Conservation (phyloP, 352 stramenopile genomes). For the Pythium aristosporum region DNA sequence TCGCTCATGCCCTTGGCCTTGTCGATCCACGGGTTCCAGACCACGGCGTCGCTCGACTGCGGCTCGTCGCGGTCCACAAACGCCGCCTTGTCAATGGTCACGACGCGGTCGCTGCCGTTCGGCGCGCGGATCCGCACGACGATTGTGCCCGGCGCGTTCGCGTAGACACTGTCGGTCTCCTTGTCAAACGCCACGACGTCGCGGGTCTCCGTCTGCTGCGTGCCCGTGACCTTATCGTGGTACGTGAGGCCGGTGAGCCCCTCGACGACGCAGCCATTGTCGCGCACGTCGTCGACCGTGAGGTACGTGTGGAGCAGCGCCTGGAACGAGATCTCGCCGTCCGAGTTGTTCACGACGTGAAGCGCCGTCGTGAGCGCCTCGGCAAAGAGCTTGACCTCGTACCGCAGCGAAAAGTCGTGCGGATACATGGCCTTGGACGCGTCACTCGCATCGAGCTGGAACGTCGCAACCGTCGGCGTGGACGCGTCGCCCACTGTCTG, state of each 20-base stretch:
- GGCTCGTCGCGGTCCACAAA: constrained; percentile 45
- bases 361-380: constrained; percentile 86
- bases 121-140: constrained; percentile 64
- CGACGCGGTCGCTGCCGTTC: constrained; percentile 48
- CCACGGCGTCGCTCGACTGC: constrained; percentile 79
- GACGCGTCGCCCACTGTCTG: constrained; percentile 38
- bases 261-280: constrained; percentile 58
- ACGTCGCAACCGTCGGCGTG: constrained; percentile 59
- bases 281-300: constrained; percentile 72
- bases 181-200: constrained; percentile 63
- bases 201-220: constrained; percentile 56
- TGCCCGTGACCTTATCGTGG: constrained; percentile 86
- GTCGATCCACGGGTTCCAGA: constrained; percentile 94
- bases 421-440: constrained; percentile 60
- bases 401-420: constrained; percentile 80
- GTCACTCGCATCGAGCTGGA: constrained; percentile 45
- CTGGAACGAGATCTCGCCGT: constrained; percentile 89
- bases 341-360: constrained; percentile 89
- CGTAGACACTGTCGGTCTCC: constrained; percentile 90
- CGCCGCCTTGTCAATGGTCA: constrained; percentile 75
- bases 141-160: constrained; percentile 60
- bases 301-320: constrained; percentile 95
- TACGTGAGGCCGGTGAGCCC: constrained; percentile 87
- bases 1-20: constrained; percentile 94
- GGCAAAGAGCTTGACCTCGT: constrained; percentile 85